A percentile compares a stretch with the other conserved stretches of the same genome.
Conservation (phyloP, 768 basidiomycete genomes). For the Suillus spraguei region DNA sequence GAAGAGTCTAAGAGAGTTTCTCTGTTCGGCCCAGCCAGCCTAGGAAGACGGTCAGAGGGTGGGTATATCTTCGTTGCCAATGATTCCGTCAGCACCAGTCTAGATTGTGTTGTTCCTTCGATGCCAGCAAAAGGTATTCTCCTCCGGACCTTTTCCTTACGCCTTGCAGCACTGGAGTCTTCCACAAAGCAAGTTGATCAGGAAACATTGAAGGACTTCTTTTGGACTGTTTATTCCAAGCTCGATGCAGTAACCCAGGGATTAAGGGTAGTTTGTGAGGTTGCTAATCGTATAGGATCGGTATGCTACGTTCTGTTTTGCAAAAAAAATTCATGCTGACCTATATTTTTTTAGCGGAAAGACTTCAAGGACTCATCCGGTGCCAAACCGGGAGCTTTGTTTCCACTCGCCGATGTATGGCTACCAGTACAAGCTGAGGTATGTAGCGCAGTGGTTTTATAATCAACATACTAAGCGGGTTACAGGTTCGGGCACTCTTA, state of each 20-base stretch:
- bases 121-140: slow-evolving; percentile 24
- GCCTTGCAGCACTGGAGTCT: slow-evolving; percentile 74
- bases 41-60: slow-evolving; percentile 48
- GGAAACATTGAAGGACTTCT: slow-evolving; percentile 86
- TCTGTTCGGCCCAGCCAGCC: slow-evolving; percentile 36
- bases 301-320: slow-evolving; percentile 49
- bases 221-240: slow-evolving; percentile 98
- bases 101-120: slow-evolving; percentile 26
- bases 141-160: slow-evolving; percentile 55
- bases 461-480: slow-evolving; percentile 14
- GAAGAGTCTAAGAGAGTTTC: slow-evolving; percentile 70
- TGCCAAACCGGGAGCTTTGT: slow-evolving; percentile 72
- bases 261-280: slow-evolving; percentile 86
- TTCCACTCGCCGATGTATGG: slow-evolving; percentile 89
- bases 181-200: slow-evolving; percentile 75
- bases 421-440: slow-evolving; percentile 89
- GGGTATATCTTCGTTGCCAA: slow-evolving; percentile 50
- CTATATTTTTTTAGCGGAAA: slow-evolving; percentile 60
- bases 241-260: slow-evolving; percentile 93
- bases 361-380: slow-evolving; percentile 90
- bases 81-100: slow-evolving; percentile 22
- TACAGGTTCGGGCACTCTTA: slow-evolving; percentile 79
- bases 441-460: slow-evolving; percentile 3
- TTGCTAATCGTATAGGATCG: slow-evolving; percentile 86
- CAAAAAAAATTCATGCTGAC: slow-evolving; percentile 6